A percentile compares a stretch with the other conserved stretches of the same genome.
Evolutionary conservation across 495 filamentous ascomycete genomes (phyloP).

Genomic region (Penicillium antarcticum): DNA sequence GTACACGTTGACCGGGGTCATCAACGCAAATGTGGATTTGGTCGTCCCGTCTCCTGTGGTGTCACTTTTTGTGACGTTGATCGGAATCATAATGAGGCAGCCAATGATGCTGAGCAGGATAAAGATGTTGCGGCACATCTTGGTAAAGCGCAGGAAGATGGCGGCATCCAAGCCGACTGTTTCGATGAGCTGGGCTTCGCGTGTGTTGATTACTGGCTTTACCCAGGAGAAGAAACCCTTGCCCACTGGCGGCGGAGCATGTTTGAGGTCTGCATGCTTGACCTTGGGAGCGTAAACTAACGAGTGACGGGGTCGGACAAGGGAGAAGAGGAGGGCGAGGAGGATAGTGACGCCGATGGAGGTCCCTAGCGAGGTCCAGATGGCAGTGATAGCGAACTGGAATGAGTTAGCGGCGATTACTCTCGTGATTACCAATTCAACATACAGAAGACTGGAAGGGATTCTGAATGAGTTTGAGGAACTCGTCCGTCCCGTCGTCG

Average conservation of each 20-base stretch:
- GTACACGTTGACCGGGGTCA: slow-evolving; percentile 50
- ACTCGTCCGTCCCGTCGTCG: slow-evolving; percentile 28
- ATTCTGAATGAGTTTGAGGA: slow-evolving; percentile 46
- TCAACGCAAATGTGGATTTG: slow-evolving; percentile 42
- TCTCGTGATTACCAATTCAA: neutral
- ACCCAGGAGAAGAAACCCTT: slow-evolving; percentile 87
- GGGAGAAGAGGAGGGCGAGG: slow-evolving; percentile 77
- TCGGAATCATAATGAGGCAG: slow-evolving; percentile 75
- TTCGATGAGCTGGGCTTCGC: slow-evolving; percentile 71
- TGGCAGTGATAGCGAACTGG: slow-evolving; percentile 59
- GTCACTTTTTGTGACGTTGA: slow-evolving; percentile 62
- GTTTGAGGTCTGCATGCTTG: slow-evolving; percentile 87
- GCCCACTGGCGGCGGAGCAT: slow-evolving; percentile 85
- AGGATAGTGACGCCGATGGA: slow-evolving; percentile 70
- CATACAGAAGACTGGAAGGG: slow-evolving; percentile 46
- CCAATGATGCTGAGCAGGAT: slow-evolving; percentile 68
- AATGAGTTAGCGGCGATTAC: slow-evolving; percentile 5
- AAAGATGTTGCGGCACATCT: slow-evolving; percentile 93
- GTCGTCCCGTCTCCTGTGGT: slow-evolving; percentile 19
- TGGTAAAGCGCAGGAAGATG: slow-evolving; percentile 82
- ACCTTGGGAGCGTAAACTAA: slow-evolving; percentile 93
- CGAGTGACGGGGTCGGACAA: slow-evolving; percentile 84
- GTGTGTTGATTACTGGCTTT: slow-evolving; percentile 67
- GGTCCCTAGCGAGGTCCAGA: slow-evolving; percentile 77
- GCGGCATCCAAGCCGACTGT: slow-evolving; percentile 86